Conservation (phyloP, 257 asterid genomes). For the Lycium ferocissimum region DNA sequence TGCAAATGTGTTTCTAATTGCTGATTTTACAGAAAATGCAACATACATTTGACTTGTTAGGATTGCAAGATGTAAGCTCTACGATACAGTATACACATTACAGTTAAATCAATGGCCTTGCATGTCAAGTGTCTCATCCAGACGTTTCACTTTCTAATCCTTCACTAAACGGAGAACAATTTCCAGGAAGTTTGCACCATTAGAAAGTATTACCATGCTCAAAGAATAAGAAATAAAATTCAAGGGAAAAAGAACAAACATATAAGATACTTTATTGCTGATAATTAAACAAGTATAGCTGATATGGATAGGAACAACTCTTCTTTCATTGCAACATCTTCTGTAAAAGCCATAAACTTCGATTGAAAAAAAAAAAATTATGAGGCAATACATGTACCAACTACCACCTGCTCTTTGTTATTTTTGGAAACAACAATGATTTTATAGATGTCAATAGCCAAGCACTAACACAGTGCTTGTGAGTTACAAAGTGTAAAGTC, state of each 20-base stretch:
- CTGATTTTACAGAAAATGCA: not conserved
- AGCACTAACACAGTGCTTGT: too few relatives aligned
- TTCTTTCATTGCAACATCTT: too few relatives aligned
- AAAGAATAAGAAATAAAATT: not conserved
- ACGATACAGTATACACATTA: not conserved
- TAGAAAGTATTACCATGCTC: not conserved
- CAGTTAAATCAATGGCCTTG: slow-evolving; percentile 61
- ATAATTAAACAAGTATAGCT: too few relatives aligned
- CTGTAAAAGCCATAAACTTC: too few relatives aligned
- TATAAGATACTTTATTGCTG: not conserved
- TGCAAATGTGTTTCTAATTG: too few relatives aligned
- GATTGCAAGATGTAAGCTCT: not conserved
- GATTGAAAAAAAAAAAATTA: too few relatives aligned
- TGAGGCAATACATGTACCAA: too few relatives aligned
- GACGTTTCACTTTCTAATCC: slow-evolving; percentile 79
- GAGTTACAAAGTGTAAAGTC: too few relatives aligned
- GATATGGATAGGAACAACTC: too few relatives aligned
- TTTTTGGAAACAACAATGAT: too few relatives aligned
- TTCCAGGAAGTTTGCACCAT: not conserved
- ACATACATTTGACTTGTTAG: not conserved
- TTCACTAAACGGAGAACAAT: slow-evolving; percentile 46
- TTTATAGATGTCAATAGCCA: too few relatives aligned
- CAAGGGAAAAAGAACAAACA: not conserved
- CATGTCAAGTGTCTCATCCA: slow-evolving; percentile 93
- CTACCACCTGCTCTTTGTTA: too few relatives aligned